phyloP scores from a whole-genome alignment of 495 filamentous ascomycete genomes.

The Physcia stellaris region DNA sequence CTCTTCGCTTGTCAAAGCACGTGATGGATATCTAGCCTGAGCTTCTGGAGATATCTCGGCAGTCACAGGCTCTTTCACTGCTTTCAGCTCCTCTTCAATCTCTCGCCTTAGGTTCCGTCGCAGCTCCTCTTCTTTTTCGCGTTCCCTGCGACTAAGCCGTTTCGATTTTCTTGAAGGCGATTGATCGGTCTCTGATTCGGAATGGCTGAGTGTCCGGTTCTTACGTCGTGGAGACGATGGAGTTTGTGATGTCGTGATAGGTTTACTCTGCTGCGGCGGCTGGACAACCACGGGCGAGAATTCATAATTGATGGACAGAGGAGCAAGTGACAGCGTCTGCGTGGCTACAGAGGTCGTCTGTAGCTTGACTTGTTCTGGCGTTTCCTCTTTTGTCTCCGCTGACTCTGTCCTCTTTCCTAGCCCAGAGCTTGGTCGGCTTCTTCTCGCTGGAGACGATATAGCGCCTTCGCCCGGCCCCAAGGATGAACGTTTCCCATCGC shows the following conservation, averaged over 20 bases:
- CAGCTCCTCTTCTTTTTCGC: slow-evolving; percentile 76
- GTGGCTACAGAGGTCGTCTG: slow-evolving; percentile 34
- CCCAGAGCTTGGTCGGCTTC: slow-evolving; percentile 73
- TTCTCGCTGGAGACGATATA: slow-evolving; percentile 40
- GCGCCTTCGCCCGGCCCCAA: slow-evolving; percentile 55
- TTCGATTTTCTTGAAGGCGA: slow-evolving; percentile 40
- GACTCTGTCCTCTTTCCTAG: too few relatives aligned
- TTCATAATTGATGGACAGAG: slow-evolving; percentile 58
- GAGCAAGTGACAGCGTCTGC: slow-evolving; percentile 55
- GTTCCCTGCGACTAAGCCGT: slow-evolving; percentile 57
- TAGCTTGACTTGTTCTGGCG: slow-evolving; percentile 1
- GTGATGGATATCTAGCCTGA: slow-evolving; percentile 57
- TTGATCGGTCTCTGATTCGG: slow-evolving; percentile 43
- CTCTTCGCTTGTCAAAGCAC: slow-evolving; percentile 73
- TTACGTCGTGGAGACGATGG: slow-evolving; percentile 22
- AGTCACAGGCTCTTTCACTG: slow-evolving; percentile 41
- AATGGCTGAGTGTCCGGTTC: slow-evolving; percentile 35
- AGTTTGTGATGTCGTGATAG: slow-evolving; percentile 63
- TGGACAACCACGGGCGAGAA: slow-evolving; percentile 57
- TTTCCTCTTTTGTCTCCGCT: too few relatives aligned
- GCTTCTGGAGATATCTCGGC: slow-evolving; percentile 35
- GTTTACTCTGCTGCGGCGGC: slow-evolving; percentile 83
- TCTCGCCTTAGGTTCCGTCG: slow-evolving; percentile 72
- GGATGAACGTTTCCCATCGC: slow-evolving; percentile 60
- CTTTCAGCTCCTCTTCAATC: slow-evolving; percentile 81